phyloP scores from a whole-genome alignment of 2,329 filamentous ascomycete species.

The Fusarium nelsonii region DNA sequence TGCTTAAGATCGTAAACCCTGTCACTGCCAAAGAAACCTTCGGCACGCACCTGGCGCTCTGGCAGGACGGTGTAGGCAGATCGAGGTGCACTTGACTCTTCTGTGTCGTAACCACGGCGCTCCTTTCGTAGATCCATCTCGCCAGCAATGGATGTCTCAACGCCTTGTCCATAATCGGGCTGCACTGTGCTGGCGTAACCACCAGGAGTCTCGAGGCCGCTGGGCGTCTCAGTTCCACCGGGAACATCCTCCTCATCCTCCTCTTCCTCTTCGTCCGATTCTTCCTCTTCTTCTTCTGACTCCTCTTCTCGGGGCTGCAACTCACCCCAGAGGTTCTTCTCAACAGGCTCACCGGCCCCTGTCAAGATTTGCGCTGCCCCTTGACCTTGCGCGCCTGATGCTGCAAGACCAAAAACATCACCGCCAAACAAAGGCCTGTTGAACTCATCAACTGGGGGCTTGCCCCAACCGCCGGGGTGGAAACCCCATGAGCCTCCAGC shows the following conservation, averaged over 20 bases:
- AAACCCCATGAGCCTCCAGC: slow-evolving; percentile 94
- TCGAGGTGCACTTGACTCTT: slow-evolving; percentile 79
- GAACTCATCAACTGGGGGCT: slow-evolving; percentile 93
- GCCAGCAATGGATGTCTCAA: slow-evolving; percentile 80
- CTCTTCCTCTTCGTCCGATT: slow-evolving; percentile 77
- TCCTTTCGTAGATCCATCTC: slow-evolving; percentile 92
- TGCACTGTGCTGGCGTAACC: slow-evolving; percentile 85
- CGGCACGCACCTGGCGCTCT: slow-evolving; percentile 85
- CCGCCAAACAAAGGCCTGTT: slow-evolving; percentile 93
- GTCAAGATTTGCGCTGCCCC: slow-evolving; percentile 53
- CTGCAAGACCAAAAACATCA: slow-evolving; percentile 87
- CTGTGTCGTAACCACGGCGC: slow-evolving; percentile 86
- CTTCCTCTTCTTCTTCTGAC: slow-evolving; percentile 80
- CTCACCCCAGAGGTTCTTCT: slow-evolving; percentile 92
- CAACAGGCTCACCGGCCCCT: slow-evolving; percentile 78
- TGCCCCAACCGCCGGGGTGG: slow-evolving; percentile 94
- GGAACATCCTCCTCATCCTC: slow-evolving; percentile 72
- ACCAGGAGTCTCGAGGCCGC: slow-evolving; percentile 82
- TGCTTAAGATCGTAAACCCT: slow-evolving; percentile 87
- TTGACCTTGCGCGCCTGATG: slow-evolving; percentile 55
- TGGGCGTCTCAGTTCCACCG: slow-evolving; percentile 78
- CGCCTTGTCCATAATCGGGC: slow-evolving; percentile 79
- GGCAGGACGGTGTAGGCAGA: slow-evolving; percentile 91
- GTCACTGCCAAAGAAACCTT: slow-evolving; percentile 97
- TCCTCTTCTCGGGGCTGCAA: slow-evolving; percentile 82